phyloP scores from a whole-genome alignment of 2,329 filamentous ascomycete genomes.

The Ophiostoma ulmi region DNA sequence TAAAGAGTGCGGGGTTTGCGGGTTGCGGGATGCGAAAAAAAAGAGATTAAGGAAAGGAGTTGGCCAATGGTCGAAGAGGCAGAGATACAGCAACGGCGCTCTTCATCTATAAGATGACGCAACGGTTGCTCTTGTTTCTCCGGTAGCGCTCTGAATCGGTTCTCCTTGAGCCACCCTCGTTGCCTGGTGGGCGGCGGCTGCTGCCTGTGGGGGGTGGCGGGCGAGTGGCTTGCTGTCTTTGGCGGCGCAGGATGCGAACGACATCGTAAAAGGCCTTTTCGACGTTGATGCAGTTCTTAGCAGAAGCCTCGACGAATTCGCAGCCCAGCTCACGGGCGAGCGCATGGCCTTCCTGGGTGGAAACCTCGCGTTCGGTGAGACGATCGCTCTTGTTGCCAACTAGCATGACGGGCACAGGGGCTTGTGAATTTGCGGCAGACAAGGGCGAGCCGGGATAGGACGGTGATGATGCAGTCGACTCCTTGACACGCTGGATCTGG shows the following conservation, averaged over 20 bases:
- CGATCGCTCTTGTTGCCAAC: conserved; percentile 98
- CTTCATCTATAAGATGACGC: conserved; percentile 28
- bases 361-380: conserved; percentile 92
- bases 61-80: not conserved
- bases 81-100: not conserved
- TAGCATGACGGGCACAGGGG: conserved; percentile 89
- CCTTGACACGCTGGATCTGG: conserved; percentile 96
- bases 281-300: conserved; percentile 97
- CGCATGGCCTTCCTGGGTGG: conserved; percentile 89
- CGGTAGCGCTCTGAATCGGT: conserved; percentile 28
- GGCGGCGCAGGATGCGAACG: conserved; percentile 76
- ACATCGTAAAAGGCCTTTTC: conserved; percentile 99
- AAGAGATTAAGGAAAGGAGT: not conserved
- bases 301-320: conserved; percentile 94
- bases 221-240: conserved; percentile 32
- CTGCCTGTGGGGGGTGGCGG: conserved; percentile 26
- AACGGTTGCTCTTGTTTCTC: conserved; percentile 26
- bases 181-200: conserved; percentile 25
- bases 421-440: conserved; percentile 52
- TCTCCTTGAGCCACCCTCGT: conserved; percentile 24
- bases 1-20: not conserved
- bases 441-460: conserved; percentile 73
- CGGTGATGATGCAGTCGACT: conserved; percentile 72
- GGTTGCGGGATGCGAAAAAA: not conserved
- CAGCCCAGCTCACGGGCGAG: conserved; percentile 88